Evolutionary conservation across 768 basidiomycete genomes (phyloP).

Genomic region (Termitomyces sp.): DNA sequence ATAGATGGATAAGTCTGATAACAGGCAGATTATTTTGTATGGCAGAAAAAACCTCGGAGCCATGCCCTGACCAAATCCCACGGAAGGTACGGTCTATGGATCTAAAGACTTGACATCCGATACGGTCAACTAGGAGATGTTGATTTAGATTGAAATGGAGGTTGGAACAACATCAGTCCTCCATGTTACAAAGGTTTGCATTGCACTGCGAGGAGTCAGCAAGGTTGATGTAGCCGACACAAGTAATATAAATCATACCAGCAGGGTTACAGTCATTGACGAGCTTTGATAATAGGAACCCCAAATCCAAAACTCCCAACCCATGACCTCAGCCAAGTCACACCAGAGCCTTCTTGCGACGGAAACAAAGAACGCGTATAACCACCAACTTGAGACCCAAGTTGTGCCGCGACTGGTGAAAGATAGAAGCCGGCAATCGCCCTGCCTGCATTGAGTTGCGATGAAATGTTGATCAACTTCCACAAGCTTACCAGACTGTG

Average conservation of each 20-base stretch:
- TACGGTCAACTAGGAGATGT: not conserved
- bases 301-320: conserved; percentile 22
- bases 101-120: too few species aligned
- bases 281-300: not conserved
- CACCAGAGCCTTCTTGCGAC: conserved; percentile 32
- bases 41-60: too few species aligned
- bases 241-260: not conserved
- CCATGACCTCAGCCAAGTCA: conserved; percentile 36
- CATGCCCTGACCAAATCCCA: too few species aligned
- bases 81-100: too few species aligned
- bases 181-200: not conserved
- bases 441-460: conserved; percentile 21
- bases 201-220: not conserved
- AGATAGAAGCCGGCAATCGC: conserved; percentile 40
- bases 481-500: conserved; percentile 48
- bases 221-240: not conserved
- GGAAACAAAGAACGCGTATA: conserved; percentile 21
- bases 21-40: too few species aligned
- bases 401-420: conserved; percentile 30
- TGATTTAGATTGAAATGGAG: not conserved
- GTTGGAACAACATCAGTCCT: not conserved
- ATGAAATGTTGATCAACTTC: not conserved
- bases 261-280: not conserved
- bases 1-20: too few species aligned
- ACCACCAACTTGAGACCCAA: conserved; percentile 28